These are phyloP conservation scores for Lachancea thermotolerans DNA, from an alignment of 805 yeast genomes.

Conservation along the genomic window DNA sequence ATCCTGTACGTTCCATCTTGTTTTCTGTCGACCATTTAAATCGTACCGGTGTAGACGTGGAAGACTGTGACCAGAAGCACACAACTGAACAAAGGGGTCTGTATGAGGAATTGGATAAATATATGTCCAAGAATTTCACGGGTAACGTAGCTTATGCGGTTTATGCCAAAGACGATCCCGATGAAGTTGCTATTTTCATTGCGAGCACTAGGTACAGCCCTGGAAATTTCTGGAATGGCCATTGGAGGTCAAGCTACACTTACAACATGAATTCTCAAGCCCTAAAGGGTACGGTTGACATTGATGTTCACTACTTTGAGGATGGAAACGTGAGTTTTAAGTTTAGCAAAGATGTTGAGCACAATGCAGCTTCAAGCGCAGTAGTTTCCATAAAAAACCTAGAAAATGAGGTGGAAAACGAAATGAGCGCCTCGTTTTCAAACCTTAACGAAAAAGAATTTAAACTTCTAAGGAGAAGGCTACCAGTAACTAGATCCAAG, in stretches of 20 bases:
- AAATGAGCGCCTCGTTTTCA: conserved; percentile 55
- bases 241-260: conserved; percentile 69
- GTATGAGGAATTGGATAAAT: conserved; percentile 29
- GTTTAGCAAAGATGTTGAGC: conserved; percentile 34
- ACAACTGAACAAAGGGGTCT: conserved; percentile 14
- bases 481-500: conserved; percentile 87
- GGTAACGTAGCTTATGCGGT: conserved; percentile 43
- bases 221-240: conserved; percentile 80
- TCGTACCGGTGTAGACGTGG: conserved; percentile 47
- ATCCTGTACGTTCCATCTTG: conserved; percentile 39
- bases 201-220: conserved; percentile 69
- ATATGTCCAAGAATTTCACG: conserved; percentile 64
- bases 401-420: conserved; percentile 56
- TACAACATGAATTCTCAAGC: conserved; percentile 30
- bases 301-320: conserved; percentile 88
- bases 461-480: conserved; percentile 79
- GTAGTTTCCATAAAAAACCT: conserved; percentile 43
- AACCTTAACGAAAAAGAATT: conserved; percentile 74
- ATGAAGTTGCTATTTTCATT: conserved; percentile 42
- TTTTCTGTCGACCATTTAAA: conserved; percentile 56
- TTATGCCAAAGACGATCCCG: conserved; percentile 26
- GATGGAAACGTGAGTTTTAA: conserved; percentile 89
- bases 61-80: conserved; percentile 27
- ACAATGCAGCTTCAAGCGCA: conserved; percentile 16
- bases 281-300: conserved; percentile 47